These are phyloP conservation scores for Inonotus obliquus DNA, from an alignment of 1,284 basidiomycete genomes.

Conservation along the genomic window DNA sequence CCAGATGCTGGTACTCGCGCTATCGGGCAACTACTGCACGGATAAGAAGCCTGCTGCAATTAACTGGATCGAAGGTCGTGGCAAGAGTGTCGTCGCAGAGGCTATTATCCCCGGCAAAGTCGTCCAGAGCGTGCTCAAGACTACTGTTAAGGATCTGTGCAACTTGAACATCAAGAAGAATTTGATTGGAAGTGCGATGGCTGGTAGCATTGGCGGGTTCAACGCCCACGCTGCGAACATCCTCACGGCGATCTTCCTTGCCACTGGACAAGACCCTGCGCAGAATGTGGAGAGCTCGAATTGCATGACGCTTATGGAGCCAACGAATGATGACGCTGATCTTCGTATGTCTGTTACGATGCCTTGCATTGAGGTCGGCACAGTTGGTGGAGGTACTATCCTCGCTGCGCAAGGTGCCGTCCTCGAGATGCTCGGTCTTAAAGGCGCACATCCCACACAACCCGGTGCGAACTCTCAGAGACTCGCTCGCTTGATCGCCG, in stretches of 20 bases:
- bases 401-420: conserved; percentile 86
- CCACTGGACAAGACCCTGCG: conserved; percentile 97
- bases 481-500: conserved; percentile 83
- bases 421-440: conserved; percentile 88
- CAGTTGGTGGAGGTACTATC: conserved; percentile 93
- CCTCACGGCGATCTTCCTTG: conserved; percentile 92
- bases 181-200: conserved; percentile 96
- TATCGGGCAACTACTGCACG: conserved; percentile 98
- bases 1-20: conserved; percentile 88
- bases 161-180: conserved; percentile 98
- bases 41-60: conserved; percentile 99
- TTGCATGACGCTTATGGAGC: conserved; percentile 98
- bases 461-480: conserved; percentile 87
- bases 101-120: conserved; percentile 87
- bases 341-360: conserved; percentile 89
- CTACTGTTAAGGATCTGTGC: conserved; percentile 86
- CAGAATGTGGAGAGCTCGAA: conserved; percentile 99
- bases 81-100: conserved; percentile 97
- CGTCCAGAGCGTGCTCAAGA: conserved; percentile 92
- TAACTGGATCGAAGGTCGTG: conserved; percentile 99
- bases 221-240: conserved; percentile 99
- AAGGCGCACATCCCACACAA: conserved; percentile 76
- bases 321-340: conserved; percentile 89
- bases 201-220: conserved; percentile 94
- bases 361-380: conserved; percentile 96